Evolutionary conservation across 2,329 filamentous ascomycete genomes (phyloP), one percentile per base, ranked within the genome.

Genomic region (Penicillium freii): DNA sequence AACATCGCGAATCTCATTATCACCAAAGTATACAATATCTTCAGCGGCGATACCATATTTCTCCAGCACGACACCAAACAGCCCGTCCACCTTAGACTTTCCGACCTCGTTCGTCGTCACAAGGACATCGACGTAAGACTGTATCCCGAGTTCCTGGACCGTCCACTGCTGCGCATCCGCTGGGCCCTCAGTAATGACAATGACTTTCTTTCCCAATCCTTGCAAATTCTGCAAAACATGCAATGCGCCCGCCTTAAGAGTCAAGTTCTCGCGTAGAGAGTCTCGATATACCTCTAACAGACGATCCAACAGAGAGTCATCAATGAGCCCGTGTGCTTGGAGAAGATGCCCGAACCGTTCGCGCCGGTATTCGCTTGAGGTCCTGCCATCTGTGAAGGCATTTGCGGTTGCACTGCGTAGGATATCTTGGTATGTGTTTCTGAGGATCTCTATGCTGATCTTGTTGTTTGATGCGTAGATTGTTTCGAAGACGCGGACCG

Each of bases 141-240:
- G 11, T 33, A 33, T 33, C 31, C 31, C 31, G 11, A 33, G 31
- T 33, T 33, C 31, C 11, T 15, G 31, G 31, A 80, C 42, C 0
- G 79, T 78, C 64, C 78, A 75, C 59, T 77, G 70, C 53, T 82
- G 79, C 2, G 78, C 74, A 64, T 81, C 80, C 39, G 77, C 72
- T 0, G 78, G 80, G 0, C 79, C 78, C 60, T 82, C 79, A 0
- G 79, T 81, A 0, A 82, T 70, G 19, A 81, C 62, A 0, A 72
- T 69, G 4, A 81, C 67, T n/a, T 71, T 77, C 60, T 78, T 77
- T 0, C 72, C 71, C 0, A 68, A 60, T 0, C 33, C 11, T 50
- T 71, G 75, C 3, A 81, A 61, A 1, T 60, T 62, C 5, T 62
- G 34, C 0, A 81, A 62, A 1, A 81, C 60, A 0, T 66, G 51